These are phyloP conservation scores for Endoconidiophora laricicola DNA, from an alignment of 2,329 filamentous ascomycete species.

Conservation along the genomic window DNA sequence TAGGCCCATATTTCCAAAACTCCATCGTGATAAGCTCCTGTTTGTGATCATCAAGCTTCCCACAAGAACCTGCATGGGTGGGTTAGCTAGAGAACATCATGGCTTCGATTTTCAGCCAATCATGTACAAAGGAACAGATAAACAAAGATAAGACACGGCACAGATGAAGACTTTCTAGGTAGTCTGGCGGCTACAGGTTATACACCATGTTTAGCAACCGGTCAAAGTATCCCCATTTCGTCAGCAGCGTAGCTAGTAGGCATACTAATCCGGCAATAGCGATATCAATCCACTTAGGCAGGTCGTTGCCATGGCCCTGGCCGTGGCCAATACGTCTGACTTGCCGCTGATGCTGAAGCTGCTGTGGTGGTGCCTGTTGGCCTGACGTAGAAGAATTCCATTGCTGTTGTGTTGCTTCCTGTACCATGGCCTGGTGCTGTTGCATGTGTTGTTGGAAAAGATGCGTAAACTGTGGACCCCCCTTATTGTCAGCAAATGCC, in stretches of 20 bases:
- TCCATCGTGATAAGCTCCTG: no score
- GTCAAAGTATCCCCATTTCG: conserved; percentile 23
- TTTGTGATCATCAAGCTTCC: no score
- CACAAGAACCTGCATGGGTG: no score
- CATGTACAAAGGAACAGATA: no score
- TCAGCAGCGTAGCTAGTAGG: conserved; percentile 52
- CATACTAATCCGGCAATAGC: conserved; percentile 59
- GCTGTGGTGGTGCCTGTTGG: conserved; percentile 6
- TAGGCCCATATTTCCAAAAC: no score
- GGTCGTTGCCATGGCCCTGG: conserved; percentile 24
- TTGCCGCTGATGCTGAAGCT: no score
- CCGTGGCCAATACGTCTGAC: no score
- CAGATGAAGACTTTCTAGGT: no score
- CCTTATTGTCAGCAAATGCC: conserved; percentile 15
- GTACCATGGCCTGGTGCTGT: conserved; percentile 2
- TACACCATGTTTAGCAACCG: background rate
- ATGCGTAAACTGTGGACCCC: conserved; percentile 13
- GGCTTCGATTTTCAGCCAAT: no score
- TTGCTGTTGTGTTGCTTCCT: conserved; percentile 4
- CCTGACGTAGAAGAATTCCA: conserved; percentile 13
- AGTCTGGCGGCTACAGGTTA: background rate
- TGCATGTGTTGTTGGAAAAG: conserved; percentile 14
- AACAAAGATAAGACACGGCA: no score
- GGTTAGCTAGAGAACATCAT: no score
- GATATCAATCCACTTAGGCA: conserved; percentile 64